phyloP scores from a whole-genome alignment of 768 basidiomycete genomes.

The Boletus rex-veris region DNA sequence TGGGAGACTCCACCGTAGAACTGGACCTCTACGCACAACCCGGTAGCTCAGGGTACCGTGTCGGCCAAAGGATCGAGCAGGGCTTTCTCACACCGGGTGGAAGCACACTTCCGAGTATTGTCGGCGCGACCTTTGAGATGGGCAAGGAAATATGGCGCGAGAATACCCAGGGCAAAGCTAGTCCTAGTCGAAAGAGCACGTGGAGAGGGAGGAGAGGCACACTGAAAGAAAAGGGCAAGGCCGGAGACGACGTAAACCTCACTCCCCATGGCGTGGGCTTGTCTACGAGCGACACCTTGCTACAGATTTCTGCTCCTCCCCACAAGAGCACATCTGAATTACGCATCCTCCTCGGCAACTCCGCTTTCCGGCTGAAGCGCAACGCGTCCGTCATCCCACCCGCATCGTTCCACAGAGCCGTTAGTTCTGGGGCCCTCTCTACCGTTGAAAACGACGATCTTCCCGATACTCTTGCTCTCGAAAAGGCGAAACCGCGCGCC shows the following conservation, averaged over 20 bases:
- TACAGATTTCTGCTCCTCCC: slow-evolving; percentile 48
- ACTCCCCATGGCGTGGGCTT: slow-evolving; percentile 26
- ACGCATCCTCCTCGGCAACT: slow-evolving; percentile 60
- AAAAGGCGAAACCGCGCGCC: slow-evolving; percentile 69
- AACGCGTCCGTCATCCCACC: slow-evolving; percentile 45
- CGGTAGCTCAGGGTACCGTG: slow-evolving; percentile 36
- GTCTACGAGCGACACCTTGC: slow-evolving; percentile 49
- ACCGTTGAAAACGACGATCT: slow-evolving; percentile 4
- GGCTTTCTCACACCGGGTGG: slow-evolving; percentile 32
- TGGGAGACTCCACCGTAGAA: slow-evolving; percentile 46
- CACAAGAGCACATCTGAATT: slow-evolving; percentile 54
- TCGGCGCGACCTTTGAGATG: slow-evolving; percentile 12
- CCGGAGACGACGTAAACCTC: slow-evolving; percentile 3
- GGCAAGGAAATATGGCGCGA: slow-evolving; percentile 25
- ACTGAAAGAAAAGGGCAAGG: slow-evolving; percentile 3
- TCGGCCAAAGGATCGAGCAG: slow-evolving; percentile 39
- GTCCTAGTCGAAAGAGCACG: slow-evolving; percentile 4
- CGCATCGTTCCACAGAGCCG: slow-evolving; percentile 6
- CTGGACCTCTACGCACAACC: slow-evolving; percentile 35
- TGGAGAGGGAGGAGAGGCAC: slow-evolving; percentile 14
- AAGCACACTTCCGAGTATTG: slow-evolving; percentile 13
- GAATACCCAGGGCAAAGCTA: background rate
- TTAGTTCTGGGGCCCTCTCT: slow-evolving; percentile 4
- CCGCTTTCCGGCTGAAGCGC: slow-evolving; percentile 51
- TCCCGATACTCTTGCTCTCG: slow-evolving; percentile 44